Conservation (phyloP, 495 filamentous ascomycete species). For the Immersiella caudata region DNA sequence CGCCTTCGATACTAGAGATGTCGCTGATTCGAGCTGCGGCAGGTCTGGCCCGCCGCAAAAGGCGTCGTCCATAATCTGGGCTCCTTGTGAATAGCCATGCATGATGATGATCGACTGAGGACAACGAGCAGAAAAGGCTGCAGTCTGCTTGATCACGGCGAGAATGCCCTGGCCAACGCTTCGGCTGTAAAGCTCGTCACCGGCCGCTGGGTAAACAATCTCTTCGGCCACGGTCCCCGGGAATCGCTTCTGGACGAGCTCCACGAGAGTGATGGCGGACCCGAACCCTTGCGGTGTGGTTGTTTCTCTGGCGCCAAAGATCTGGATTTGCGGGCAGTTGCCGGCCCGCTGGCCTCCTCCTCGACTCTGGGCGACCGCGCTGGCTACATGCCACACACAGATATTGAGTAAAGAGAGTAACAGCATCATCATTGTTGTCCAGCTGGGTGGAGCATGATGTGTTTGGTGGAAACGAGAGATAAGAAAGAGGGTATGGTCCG, state of each 20-base stretch:
- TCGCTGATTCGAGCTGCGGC: conserved; percentile 49
- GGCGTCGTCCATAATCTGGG: conserved; percentile 62
- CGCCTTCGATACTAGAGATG: conserved; percentile 47
- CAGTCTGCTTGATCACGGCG: conserved; percentile 57
- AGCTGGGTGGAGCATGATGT: conserved; percentile 4
- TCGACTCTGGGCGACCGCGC: not conserved
- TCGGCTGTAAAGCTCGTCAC: conserved; percentile 52
- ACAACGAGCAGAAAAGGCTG: conserved; percentile 51
- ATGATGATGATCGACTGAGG: conserved; percentile 57
- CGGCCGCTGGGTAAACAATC: conserved; percentile 62
- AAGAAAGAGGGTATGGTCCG: not conserved
- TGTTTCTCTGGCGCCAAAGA: conserved; percentile 66
- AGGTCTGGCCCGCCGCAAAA: conserved; percentile 62
- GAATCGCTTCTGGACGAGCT: conserved; percentile 51
- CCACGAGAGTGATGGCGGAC: conserved; percentile 53
- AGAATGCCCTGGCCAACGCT: conserved; percentile 52
- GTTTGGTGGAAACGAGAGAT: not conserved
- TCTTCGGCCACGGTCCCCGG: conserved; percentile 56
- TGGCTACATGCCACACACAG: not conserved
- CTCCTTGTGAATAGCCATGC: conserved; percentile 65
- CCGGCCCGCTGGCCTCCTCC: not conserved
- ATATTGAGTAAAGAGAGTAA: conserved; percentile 9
- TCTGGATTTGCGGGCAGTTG: conserved; percentile 54
- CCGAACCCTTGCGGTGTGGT: conserved; percentile 59
- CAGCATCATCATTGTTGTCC: conserved; percentile 8